phyloP scores from a whole-genome alignment of 352 stramenopile species.

The Blastocystis sp. region DNA sequence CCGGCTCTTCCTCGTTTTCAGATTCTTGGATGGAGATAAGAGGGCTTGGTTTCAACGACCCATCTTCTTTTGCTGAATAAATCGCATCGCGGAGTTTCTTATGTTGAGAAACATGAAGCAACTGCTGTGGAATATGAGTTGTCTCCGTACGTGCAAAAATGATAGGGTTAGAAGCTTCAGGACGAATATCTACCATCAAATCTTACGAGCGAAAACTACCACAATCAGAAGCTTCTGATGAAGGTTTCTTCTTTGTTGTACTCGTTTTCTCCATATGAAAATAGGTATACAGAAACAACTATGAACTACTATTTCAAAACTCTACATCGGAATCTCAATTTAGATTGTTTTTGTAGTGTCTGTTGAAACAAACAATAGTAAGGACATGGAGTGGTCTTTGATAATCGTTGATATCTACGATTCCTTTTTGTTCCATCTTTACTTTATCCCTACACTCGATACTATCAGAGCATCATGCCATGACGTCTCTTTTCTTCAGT shows the following conservation, averaged over 20 bases:
- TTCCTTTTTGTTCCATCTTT: too few species aligned
- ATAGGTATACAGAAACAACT: not conserved
- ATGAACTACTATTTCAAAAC: too few species aligned
- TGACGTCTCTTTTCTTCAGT: not conserved
- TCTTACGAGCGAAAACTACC: not conserved
- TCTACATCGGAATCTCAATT: too few species aligned
- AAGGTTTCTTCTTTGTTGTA: not conserved
- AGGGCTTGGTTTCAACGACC: not conserved
- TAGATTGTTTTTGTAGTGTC: too few species aligned
- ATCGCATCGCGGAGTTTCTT: not conserved
- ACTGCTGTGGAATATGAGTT: constrained; percentile 21
- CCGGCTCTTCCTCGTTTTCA: not conserved
- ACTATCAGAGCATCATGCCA: not conserved
- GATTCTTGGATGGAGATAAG: not conserved
- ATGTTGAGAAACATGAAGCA: not conserved
- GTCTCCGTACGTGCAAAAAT: constrained; percentile 56
- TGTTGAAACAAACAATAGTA: too few species aligned
- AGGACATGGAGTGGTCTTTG: too few species aligned
- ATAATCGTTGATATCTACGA: too few species aligned
- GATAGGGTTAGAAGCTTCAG: constrained; percentile 17
- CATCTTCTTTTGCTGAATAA: constrained; percentile 33
- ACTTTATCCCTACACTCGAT: too few species aligned
- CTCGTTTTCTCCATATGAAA: not conserved
- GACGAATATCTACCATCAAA: not conserved
- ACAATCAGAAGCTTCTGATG: not conserved